Conservation (phyloP, 225 moss, liverwort and hornwort genomes). For the Ulota crispa region DNA sequence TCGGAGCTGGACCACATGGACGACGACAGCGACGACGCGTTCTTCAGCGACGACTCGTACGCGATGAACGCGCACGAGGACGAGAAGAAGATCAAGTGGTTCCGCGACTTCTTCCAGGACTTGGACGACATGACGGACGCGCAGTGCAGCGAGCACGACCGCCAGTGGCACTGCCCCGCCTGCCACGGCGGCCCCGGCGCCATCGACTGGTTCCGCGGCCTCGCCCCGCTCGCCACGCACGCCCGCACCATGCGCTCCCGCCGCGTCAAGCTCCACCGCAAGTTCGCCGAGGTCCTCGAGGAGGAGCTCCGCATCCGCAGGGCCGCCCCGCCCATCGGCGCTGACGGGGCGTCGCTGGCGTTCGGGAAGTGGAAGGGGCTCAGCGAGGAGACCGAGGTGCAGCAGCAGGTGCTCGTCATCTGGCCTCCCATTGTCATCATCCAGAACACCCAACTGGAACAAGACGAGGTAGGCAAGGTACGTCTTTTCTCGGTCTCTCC, state of each 20-base stretch:
- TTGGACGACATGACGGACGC: conserved; percentile 64
- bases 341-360: conserved; percentile 45
- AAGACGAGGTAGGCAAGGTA: conserved; percentile 90
- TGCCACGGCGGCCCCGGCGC: conserved; percentile 94
- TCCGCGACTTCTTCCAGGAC: conserved; percentile 86
- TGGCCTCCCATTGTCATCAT: conserved; percentile 95
- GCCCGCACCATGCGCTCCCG: conserved; percentile 90
- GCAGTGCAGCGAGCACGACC: conserved; percentile 78
- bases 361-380: conserved; percentile 93
- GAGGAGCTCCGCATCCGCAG: conserved; percentile 81
- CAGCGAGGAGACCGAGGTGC: conserved; percentile 55
- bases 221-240: conserved; percentile 82
- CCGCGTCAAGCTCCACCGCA: conserved; percentile 87
- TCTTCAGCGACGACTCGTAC: conserved; percentile 71
- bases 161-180: conserved; percentile 97
- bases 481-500: not conserved
- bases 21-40: conserved; percentile 80
- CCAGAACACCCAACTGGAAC: conserved; percentile 87
- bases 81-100: conserved; percentile 85
- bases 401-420: conserved; percentile 49
- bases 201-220: conserved; percentile 94
- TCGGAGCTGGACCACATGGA: conserved; percentile 66
- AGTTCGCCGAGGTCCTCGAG: conserved; percentile 82
- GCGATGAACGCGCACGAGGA: conserved; percentile 66
- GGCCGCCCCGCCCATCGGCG: conserved; percentile 35